These are phyloP conservation scores for Dipodascus geniculatus DNA, from an alignment of 805 yeast genomes.

Conservation along the genomic window DNA sequence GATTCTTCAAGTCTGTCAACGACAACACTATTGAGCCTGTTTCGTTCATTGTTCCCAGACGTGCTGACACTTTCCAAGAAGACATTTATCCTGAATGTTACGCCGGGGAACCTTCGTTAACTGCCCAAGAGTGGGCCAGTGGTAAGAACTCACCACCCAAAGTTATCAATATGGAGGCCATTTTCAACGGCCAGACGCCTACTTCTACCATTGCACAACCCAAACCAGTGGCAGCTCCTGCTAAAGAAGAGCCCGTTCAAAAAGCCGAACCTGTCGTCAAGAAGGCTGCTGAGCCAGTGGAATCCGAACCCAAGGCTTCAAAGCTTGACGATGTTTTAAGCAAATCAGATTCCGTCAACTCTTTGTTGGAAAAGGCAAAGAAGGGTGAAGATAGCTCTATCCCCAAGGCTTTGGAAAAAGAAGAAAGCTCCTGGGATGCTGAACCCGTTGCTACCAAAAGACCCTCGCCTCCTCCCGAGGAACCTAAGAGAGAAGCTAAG, in stretches of 20 bases:
- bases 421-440: constrained; percentile 14
- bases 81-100: constrained; percentile 92
- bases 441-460: constrained; percentile 8
- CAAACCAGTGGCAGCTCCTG: constrained; percentile 20
- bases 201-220: constrained; percentile 16
- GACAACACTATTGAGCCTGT: constrained; percentile 82
- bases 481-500: constrained; percentile 12
- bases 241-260: constrained; percentile 17
- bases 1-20: constrained; percentile 75
- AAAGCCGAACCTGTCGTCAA: constrained; percentile 13
- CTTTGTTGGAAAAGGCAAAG: constrained; percentile 37
- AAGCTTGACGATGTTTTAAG: constrained; percentile 39
- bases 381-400: constrained; percentile 28
- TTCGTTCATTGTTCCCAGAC: constrained; percentile 87
- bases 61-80: constrained; percentile 82
- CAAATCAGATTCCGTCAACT: constrained; percentile 33
- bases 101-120: constrained; percentile 62
- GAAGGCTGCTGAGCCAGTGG: constrained; percentile 10
- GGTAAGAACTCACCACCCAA: constrained; percentile 79
- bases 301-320: constrained; percentile 28
- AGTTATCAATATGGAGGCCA: constrained; percentile 58
- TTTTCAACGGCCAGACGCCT: constrained; percentile 67
- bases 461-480: constrained; percentile 2
- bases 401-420: constrained; percentile 12
- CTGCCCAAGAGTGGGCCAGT: constrained; percentile 65